Base-by-base conservation (phyloP, 768 basidiomycete species). In the Amanita inopinata region DNA sequence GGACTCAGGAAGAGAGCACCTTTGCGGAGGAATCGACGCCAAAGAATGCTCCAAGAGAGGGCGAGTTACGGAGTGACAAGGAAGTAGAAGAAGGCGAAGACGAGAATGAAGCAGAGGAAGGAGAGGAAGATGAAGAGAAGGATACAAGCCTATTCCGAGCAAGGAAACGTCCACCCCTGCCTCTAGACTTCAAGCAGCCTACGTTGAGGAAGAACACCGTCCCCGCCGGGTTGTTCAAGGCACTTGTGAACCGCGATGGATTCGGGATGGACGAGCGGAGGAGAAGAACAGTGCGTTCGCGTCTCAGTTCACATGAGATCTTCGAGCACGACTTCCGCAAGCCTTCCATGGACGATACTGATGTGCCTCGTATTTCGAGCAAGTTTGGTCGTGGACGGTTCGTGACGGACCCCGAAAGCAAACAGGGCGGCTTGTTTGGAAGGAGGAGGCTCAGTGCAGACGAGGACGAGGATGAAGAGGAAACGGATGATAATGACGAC, bases 211-310 rank as follows among this genome's bases (percentile, higher is more conserved):
- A 66, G 24, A 87, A 85, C 52, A 90, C 83, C 4, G 80, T 89
- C 6, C 88, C 88, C 14, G 88, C 88, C 24, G 85, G 85, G 2
- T 54, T 90, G 43, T 91, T 91, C 73, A 89, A 89, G 62, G 83
- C 84, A 8, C 67, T 87, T 38, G 78, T 72, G 19, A 72, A 63
- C 39, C 34, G 38, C 19, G 40, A 47, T 38, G 37, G 37, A n/a
- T 32, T 46, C 12, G 58, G 53, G 32, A 64, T 61, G 12, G 84
- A 88, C 33, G 83, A 83, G 48, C 70, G 80, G 33, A 79, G 80
- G 2, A 74, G 84, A 43, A 67, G 76, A 33, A 67, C 67, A 33
- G 83, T 85, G n/a, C 80, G 83, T 35, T 88, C 87, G 15, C 71
- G 85, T 27, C 69, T 88, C 45, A 68, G 75, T 56, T 88, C 85